Conservation (phyloP, 345 rosid species). For the Gossypium bickii region DNA sequence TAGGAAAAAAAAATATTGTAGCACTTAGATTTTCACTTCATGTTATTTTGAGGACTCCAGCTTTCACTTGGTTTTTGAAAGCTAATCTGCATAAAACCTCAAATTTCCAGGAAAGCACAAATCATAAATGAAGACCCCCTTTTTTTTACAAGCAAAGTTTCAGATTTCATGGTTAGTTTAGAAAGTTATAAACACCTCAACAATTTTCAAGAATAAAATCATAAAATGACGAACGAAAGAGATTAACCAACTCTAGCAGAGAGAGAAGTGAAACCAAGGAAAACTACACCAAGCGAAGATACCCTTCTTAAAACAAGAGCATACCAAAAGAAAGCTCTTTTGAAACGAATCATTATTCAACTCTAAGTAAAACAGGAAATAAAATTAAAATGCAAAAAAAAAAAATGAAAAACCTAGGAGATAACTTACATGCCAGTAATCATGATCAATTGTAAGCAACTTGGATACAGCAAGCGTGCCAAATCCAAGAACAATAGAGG, state of each 20-base stretch:
- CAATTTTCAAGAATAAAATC: not conserved
- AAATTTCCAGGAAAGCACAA: not conserved
- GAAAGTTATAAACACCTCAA: constrained; percentile 3
- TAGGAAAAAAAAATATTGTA: not conserved
- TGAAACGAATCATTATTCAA: not conserved
- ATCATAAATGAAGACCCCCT: not conserved
- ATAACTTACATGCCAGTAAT: constrained; percentile 90
- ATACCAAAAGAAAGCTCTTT: not conserved
- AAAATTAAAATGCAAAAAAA: not conserved
- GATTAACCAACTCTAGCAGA: not conserved
- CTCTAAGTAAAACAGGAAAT: not conserved
- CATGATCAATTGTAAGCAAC: constrained; percentile 78
- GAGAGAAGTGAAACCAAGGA: not conserved
- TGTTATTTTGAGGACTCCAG: not conserved
- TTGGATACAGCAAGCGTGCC: constrained; percentile 74
- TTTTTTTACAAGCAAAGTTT: not conserved
- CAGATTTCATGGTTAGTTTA: not conserved
- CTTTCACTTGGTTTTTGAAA: not conserved
- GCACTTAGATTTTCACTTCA: not conserved
- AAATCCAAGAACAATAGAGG: constrained; percentile 69
- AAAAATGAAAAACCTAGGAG: not conserved
- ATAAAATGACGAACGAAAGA: not conserved
- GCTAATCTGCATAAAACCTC: not conserved
- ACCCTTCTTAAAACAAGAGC: not conserved
- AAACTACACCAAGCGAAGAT: not conserved